phyloP scores from a whole-genome alignment of 257 asterid species.

The Leonotis leonurus region DNA sequence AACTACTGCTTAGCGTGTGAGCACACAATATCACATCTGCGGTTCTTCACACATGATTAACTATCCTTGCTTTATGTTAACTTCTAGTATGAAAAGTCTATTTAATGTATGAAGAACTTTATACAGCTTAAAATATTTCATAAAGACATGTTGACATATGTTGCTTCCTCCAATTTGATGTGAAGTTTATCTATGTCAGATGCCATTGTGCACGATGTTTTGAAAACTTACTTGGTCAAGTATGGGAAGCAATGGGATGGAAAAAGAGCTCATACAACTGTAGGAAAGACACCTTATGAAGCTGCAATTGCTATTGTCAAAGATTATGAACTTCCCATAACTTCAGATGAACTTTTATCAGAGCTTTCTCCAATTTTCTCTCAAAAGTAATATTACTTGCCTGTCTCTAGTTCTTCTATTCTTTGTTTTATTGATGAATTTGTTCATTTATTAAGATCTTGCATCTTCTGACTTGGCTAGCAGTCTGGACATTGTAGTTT shows the following conservation, averaged over 20 bases:
- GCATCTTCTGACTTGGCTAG: background rate
- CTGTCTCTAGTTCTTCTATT: constrained; percentile 9
- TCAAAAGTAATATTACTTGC: constrained; percentile 37
- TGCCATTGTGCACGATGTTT: constrained; percentile 56
- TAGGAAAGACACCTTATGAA: constrained; percentile 72
- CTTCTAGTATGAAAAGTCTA: constrained; percentile 1
- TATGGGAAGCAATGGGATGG: constrained; percentile 88
- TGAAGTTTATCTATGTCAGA: too few relatives aligned
- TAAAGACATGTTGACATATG: background rate
- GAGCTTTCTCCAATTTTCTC: constrained; percentile 56
- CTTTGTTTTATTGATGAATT: background rate
- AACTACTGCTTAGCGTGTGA: background rate
- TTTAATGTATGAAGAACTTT: background rate
- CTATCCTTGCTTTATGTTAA: background rate
- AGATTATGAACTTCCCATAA: constrained; percentile 63
- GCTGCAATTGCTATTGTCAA: constrained; percentile 69
- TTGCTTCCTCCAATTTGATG: background rate
- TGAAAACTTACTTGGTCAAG: constrained; percentile 57
- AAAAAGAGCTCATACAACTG: constrained; percentile 37
- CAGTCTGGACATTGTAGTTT: background rate
- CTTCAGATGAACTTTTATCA: constrained; percentile 52
- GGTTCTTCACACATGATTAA: background rate
- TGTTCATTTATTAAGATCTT: background rate
- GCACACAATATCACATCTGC: background rate
- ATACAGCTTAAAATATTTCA: background rate